phyloP scores from a whole-genome alignment of 2,329 filamentous ascomycete genomes.

The Rutstroemia sp. region DNA sequence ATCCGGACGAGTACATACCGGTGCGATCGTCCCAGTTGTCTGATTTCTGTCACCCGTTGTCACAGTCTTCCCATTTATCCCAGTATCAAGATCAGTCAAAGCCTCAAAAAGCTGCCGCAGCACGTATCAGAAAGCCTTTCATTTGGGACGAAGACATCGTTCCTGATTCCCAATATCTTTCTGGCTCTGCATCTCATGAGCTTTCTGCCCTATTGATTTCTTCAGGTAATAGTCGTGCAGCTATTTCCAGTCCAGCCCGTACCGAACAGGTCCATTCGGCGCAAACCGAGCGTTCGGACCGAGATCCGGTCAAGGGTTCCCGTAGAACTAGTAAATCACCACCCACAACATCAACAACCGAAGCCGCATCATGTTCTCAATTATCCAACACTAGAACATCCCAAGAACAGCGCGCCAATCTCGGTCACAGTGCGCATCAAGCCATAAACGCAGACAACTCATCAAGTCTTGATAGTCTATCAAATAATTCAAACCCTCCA shows the following conservation, averaged over 20 bases:
- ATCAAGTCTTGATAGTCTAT: not conserved
- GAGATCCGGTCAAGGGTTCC: constrained; percentile 1
- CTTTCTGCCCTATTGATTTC: constrained; percentile 4
- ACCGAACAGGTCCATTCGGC: not conserved
- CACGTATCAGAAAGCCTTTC: constrained; percentile 2
- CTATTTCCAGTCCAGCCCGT: not conserved
- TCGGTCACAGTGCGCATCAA: not conserved
- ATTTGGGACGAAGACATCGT: constrained; percentile 21
- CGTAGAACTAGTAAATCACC: not conserved
- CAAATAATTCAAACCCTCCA: not conserved
- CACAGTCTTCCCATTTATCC: constrained; percentile 5
- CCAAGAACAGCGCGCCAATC: not conserved
- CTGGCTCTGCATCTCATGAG: constrained; percentile 12
- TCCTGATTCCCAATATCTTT: constrained; percentile 19
- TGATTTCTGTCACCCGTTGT: not conserved
- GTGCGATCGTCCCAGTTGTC: constrained; percentile 13
- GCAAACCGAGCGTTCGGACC: constrained; percentile 6
- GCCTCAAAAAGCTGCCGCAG: not conserved
- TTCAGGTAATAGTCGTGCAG: not conserved
- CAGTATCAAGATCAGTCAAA: not conserved
- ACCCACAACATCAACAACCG: not conserved
- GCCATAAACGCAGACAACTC: not conserved
- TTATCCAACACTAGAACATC: not conserved
- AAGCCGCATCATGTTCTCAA: not conserved
- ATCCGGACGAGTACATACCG: constrained; percentile 15